Evolutionary conservation across 306 rosid genomes (phyloP).

Genomic region (Cicer arietinum): DNA sequence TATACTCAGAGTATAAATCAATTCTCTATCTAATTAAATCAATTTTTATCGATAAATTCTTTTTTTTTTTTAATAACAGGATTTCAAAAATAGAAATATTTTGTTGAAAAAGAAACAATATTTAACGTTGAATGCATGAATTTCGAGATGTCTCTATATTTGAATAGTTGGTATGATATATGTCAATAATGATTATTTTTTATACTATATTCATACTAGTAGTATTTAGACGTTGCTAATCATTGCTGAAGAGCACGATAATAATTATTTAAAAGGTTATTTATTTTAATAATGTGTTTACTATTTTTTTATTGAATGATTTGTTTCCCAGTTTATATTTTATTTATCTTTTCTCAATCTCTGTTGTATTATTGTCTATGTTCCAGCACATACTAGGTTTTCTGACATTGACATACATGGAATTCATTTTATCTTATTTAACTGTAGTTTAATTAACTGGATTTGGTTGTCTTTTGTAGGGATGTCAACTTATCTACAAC

Average conservation of each 20-base stretch:
- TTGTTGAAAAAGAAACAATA: too few relatives aligned
- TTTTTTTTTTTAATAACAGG: too few relatives aligned
- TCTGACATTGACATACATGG: not conserved
- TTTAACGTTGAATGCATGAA: too few relatives aligned
- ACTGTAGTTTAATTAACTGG: not conserved
- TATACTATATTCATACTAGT: too few relatives aligned
- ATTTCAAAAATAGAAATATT: too few relatives aligned
- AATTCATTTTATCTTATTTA: not conserved
- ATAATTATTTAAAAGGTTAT: not conserved
- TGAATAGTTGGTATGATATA: too few relatives aligned
- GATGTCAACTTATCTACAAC: too few relatives aligned
- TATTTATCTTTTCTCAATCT: not conserved
- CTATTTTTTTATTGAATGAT: not conserved
- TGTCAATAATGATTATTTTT: too few relatives aligned
- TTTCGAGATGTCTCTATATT: too few relatives aligned
- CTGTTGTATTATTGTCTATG: not conserved
- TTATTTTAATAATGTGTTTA: not conserved
- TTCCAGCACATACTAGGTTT: slow-evolving; percentile 6
- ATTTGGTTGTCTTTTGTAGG: not conserved
- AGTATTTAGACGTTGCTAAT: not conserved
- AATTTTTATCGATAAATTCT: too few relatives aligned
- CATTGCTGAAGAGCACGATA: not conserved
- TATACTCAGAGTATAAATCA: too few relatives aligned
- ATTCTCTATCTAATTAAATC: too few relatives aligned
- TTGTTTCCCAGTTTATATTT: not conserved